A percentile compares a stretch with the other conserved stretches of the same genome.
Conservation (phyloP, 2,329 filamentous ascomycete species). For the Botryosphaeria dothidea region DNA sequence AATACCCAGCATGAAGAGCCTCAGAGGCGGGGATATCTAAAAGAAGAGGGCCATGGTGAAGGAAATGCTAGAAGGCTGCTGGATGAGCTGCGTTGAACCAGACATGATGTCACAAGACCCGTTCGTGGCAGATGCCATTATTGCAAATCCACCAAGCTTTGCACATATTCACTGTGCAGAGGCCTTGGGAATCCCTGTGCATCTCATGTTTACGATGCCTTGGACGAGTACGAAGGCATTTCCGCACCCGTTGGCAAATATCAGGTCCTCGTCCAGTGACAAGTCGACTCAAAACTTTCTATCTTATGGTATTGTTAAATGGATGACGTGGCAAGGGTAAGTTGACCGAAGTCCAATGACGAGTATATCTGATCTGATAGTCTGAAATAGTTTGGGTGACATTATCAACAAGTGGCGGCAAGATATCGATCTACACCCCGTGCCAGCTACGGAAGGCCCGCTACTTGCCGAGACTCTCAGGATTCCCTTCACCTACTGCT, state of each 20-base stretch:
- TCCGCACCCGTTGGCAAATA: constrained; percentile 53
- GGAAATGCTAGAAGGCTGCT: constrained; percentile 34
- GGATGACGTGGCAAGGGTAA: constrained; percentile 53
- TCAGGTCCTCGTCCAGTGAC: constrained; percentile 40
- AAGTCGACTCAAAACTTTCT: constrained; percentile 43
- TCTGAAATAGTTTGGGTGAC: constrained; percentile 39
- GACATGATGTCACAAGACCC: constrained; percentile 11
- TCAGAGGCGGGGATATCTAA: constrained; percentile 33
- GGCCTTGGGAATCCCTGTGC: constrained; percentile 22
- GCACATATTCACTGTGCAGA: constrained; percentile 24
- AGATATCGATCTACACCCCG: constrained; percentile 42
- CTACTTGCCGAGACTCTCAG: constrained; percentile 37
- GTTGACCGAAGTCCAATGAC: not conserved
- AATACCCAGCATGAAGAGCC: constrained; percentile 29
- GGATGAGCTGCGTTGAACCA: constrained; percentile 27
- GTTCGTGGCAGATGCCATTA: constrained; percentile 24
- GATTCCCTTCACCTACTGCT: constrained; percentile 48
- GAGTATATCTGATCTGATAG: constrained; percentile 20
- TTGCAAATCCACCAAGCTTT: constrained; percentile 25
- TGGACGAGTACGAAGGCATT: constrained; percentile 48
- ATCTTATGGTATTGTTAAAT: constrained; percentile 51
- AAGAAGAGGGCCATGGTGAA: constrained; percentile 27
- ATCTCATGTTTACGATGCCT: constrained; percentile 46
- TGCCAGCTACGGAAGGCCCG: constrained; percentile 40
- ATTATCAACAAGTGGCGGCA: constrained; percentile 47